phyloP scores from a whole-genome alignment of 176 grass and related monocot genomes.

The Ensete glaucum region DNA sequence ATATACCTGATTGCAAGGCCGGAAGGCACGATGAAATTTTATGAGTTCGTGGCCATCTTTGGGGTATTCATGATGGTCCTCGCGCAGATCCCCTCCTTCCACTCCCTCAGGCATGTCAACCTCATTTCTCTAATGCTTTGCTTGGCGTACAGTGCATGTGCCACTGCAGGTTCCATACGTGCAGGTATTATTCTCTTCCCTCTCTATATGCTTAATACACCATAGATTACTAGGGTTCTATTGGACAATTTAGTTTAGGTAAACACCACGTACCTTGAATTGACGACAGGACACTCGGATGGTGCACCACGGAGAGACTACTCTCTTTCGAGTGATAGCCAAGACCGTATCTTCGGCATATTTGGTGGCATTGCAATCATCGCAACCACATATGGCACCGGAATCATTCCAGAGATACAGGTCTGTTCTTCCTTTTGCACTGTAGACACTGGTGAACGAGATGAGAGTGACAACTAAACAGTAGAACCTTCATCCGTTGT shows the following conservation, averaged over 20 bases:
- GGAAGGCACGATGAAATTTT: slow-evolving; percentile 59
- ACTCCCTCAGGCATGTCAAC: slow-evolving; percentile 77
- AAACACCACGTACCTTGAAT: neutral
- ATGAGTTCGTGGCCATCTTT: slow-evolving; percentile 74
- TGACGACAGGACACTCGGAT: slow-evolving; percentile 34
- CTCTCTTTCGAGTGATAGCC: slow-evolving; percentile 35
- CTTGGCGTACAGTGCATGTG: slow-evolving; percentile 64
- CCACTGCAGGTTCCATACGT: slow-evolving; percentile 71
- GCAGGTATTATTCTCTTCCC: slow-evolving; percentile 19
- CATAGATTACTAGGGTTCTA: neutral
- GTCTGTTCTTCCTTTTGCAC: slow-evolving; percentile 7
- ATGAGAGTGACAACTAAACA: neutral
- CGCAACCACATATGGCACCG: slow-evolving; percentile 81
- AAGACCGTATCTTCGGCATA: slow-evolving; percentile 44
- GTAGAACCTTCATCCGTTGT: neutral
- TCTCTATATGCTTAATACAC: neutral
- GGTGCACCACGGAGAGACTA: slow-evolving; percentile 45
- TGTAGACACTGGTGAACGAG: neutral
- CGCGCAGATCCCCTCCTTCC: slow-evolving; percentile 81
- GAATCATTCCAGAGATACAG: slow-evolving; percentile 92
- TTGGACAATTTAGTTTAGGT: neutral
- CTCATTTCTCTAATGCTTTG: slow-evolving; percentile 63
- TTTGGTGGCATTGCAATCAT: slow-evolving; percentile 82
- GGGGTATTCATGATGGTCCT: slow-evolving; percentile 54
- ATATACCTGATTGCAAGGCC: slow-evolving; percentile 63